Conservation (phyloP, 208 protist species). For the Leishmania aethiopica region DNA sequence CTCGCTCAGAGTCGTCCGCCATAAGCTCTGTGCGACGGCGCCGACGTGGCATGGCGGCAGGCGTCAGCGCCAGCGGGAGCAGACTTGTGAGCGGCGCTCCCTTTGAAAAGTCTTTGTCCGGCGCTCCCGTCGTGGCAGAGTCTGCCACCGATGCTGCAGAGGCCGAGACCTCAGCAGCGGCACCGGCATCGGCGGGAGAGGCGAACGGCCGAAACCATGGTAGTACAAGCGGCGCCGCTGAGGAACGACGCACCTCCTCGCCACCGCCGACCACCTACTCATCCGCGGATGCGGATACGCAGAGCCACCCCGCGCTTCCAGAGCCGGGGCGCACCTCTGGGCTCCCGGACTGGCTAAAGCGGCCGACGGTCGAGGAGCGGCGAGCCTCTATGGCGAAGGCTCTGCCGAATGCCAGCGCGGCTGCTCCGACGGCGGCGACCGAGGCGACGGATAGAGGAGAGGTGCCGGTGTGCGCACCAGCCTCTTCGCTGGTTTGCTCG, state of each 20-base stretch:
- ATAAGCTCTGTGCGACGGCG: conserved; percentile 18
- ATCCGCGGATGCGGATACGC: not conserved
- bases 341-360: conserved; percentile 14
- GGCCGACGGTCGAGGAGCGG: not conserved
- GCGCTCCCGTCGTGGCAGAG: not conserved
- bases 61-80: not conserved
- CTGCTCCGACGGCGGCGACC: not conserved
- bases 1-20: conserved; percentile 13
- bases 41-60: conserved; percentile 8
- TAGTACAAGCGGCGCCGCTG: not conserved
- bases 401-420: not conserved
- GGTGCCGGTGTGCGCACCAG: not conserved
- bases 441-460: not conserved
- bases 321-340: not conserved
- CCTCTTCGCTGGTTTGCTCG: not conserved
- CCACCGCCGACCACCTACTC: not conserved
- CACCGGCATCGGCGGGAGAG: conserved; percentile 2
- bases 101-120: not conserved
- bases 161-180: not conserved
- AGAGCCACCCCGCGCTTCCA: not conserved
- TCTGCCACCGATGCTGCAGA: not conserved
- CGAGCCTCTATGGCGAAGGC: not conserved
- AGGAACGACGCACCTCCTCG: not conserved
- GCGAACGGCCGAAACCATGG: not conserved
- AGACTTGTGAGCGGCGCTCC: not conserved